Percentiles rank a stretch among this genome's conserved stretches.
Conservation (phyloP, 441 rosid species). For the Gossypium gossypioides region DNA sequence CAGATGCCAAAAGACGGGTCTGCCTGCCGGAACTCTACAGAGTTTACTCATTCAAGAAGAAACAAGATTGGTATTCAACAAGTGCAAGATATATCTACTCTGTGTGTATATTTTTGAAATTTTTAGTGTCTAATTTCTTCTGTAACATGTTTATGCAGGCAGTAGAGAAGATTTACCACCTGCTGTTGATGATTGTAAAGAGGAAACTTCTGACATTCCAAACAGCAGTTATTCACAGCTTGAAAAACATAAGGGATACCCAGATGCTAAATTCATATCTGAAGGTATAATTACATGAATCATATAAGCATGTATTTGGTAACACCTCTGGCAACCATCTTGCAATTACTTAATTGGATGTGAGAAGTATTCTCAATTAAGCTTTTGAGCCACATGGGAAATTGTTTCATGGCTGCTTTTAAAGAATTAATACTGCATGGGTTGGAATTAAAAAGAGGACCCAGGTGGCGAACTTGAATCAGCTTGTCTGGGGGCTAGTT, state of each 20-base stretch:
- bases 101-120: constrained; percentile 7
- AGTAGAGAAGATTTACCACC: constrained; percentile 53
- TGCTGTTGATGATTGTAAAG: constrained; percentile 42
- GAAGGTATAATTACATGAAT: constrained; percentile 38
- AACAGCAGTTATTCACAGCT: constrained; percentile 29
- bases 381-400: not conserved
- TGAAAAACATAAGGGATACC: constrained; percentile 27
- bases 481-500: constrained; percentile 5
- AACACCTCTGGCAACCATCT: not conserved
- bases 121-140: constrained; percentile 9
- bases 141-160: constrained; percentile 43
- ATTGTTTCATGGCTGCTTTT: not conserved
- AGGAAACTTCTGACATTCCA: constrained; percentile 34
- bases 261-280: constrained; percentile 23
- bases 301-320: constrained; percentile 8
- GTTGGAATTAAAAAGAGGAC: constrained; percentile 15
- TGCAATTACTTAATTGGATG: not conserved
- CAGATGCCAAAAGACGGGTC: constrained; percentile 73
- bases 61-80: constrained; percentile 51
- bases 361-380: not conserved
- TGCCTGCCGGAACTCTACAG: constrained; percentile 39
- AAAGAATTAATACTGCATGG: not conserved
- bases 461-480: not conserved
- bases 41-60: constrained; percentile 51
- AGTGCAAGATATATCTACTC: constrained; percentile 8